These are phyloP conservation scores for Biscogniauxia sp. DNA, from an alignment of 2,329 filamentous ascomycete species.

Conservation along the genomic window DNA sequence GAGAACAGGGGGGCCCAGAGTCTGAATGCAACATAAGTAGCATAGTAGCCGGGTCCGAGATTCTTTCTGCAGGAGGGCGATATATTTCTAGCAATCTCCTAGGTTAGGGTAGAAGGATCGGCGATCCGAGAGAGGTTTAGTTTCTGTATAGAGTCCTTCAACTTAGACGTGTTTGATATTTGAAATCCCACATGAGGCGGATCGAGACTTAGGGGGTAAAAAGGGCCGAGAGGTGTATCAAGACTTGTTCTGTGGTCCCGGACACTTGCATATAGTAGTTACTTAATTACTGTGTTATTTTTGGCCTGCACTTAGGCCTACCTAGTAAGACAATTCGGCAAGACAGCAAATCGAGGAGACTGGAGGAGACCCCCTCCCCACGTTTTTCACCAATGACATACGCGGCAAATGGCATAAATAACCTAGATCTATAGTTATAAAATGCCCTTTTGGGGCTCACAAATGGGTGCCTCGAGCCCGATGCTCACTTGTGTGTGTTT, in stretches of 20 bases:
- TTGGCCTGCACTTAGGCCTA: background rate
- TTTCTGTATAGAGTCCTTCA: background rate
- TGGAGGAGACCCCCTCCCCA: background rate
- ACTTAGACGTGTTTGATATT: background rate
- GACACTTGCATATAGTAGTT: background rate
- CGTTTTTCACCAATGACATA: background rate
- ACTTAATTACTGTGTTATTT: background rate
- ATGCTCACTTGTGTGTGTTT: constrained; percentile 11
- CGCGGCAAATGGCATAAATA: constrained; percentile 14
- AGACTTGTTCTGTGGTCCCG: background rate
- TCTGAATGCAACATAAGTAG: background rate
- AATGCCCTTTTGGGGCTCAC: constrained; percentile 14
- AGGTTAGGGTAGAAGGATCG: background rate
- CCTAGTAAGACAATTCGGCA: background rate
- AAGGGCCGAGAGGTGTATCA: background rate
- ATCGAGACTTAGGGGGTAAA: background rate
- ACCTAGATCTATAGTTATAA: constrained; percentile 15
- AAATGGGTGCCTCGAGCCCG: constrained; percentile 5
- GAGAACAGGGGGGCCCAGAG: background rate
- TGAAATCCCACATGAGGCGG: constrained; percentile 5
- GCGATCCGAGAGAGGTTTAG: background rate
- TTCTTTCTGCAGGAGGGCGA: background rate
- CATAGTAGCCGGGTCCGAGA: background rate
- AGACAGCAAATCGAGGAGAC: background rate
- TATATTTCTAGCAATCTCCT: background rate